These are phyloP conservation scores for Fusarium solani-melongenae DNA, from an alignment of 2,329 filamentous ascomycete species.

Conservation along the genomic window DNA sequence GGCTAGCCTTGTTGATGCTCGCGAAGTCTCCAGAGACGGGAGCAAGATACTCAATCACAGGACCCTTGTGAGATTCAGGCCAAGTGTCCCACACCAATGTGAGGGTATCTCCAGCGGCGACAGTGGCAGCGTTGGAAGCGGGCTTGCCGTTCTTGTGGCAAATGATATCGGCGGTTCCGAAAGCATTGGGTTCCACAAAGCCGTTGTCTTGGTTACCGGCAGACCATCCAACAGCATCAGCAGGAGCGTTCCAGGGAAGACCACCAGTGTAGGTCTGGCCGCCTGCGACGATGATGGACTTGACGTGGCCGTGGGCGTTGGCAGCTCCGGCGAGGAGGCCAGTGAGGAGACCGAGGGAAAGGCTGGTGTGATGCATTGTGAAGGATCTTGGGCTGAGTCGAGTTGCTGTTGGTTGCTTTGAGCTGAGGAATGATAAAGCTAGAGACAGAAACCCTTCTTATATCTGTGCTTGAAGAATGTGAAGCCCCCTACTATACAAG, in stretches of 20 bases:
- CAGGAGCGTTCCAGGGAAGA: constrained; percentile 41
- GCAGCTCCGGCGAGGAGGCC: constrained; percentile 41
- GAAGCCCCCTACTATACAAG: constrained; percentile 17
- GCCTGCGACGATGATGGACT: constrained; percentile 35
- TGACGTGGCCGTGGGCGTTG: constrained; percentile 46
- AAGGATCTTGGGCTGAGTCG: background rate
- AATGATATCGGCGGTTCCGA: constrained; percentile 56
- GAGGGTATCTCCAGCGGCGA: constrained; percentile 69
- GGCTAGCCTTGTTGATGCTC: constrained; percentile 59
- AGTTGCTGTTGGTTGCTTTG: background rate
- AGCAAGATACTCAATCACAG: constrained; percentile 70
- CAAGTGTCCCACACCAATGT: constrained; percentile 72
- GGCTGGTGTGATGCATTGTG: constrained; percentile 19
- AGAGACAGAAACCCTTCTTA: constrained; percentile 2
- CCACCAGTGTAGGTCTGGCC: constrained; percentile 47
- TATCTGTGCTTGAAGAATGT: background rate
- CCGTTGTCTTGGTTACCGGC: constrained; percentile 53
- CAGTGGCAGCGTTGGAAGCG: constrained; percentile 52
- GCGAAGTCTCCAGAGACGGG: constrained; percentile 62
- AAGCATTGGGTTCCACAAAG: constrained; percentile 58
- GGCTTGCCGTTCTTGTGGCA: constrained; percentile 58
- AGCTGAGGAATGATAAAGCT: background rate
- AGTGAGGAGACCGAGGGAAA: constrained; percentile 27
- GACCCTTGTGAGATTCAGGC: constrained; percentile 73
- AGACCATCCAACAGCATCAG: constrained; percentile 50